phyloP scores from a whole-genome alignment of 345 rosid genomes.

The Streptanthus diversifolius region DNA sequence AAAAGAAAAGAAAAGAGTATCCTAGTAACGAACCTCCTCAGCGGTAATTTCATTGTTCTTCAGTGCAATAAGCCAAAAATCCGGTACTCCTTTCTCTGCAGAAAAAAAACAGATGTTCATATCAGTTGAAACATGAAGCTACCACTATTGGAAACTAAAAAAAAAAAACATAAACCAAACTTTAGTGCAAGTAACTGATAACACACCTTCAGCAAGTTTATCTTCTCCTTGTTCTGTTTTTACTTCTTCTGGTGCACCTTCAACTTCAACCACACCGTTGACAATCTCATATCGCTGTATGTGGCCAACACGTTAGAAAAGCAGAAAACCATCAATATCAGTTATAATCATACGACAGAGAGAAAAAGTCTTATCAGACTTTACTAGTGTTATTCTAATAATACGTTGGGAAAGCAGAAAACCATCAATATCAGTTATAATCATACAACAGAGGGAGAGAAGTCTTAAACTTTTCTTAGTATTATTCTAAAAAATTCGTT shows the following conservation, averaged over 20 bases:
- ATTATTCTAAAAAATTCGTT: background rate
- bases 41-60: conserved; percentile 87
- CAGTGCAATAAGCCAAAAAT: conserved; percentile 91
- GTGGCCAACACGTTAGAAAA: background rate
- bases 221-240: conserved; percentile 53
- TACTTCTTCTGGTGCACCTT: conserved; percentile 47
- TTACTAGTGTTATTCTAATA: background rate
- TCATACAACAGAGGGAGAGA: background rate
- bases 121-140: conserved; percentile 14
- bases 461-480: background rate
- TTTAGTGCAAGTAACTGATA: background rate
- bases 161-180: background rate
- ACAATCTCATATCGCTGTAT: conserved; percentile 88
- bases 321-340: background rate
- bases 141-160: background rate
- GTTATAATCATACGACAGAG: background rate
- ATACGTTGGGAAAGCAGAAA: background rate
- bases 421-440: background rate
- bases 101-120: background rate
- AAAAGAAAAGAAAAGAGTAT: background rate
- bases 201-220: conserved; percentile 57
- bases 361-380: background rate
- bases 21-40: conserved; percentile 60
- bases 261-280: conserved; percentile 68
- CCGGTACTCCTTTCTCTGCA: conserved; percentile 94